A percentile compares a stretch with the other conserved stretches of the same genome.
These are phyloP conservation scores for Agaricus blazei DNA, from an alignment of 768 basidiomycete genomes.

Conservation along the genomic window DNA sequence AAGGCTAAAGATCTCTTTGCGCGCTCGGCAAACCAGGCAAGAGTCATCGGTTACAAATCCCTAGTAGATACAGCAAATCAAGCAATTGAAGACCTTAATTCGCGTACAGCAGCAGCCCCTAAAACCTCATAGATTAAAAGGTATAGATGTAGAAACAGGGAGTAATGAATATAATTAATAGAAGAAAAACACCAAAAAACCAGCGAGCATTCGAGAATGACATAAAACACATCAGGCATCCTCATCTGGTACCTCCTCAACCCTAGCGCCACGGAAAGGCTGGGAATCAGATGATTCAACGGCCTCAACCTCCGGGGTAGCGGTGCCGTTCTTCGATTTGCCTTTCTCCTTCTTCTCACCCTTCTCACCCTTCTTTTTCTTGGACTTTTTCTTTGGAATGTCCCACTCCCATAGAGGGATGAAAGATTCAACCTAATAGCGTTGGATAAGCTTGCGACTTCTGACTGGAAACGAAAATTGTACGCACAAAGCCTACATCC, in stretches of 20 bases:
- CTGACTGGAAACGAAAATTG: background rate
- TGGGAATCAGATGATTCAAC: slow-evolving; percentile 38
- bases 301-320: slow-evolving; percentile 39
- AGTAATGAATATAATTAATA: slow-evolving; percentile 5
- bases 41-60: slow-evolving; percentile 27
- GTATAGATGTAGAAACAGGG: slow-evolving; percentile 4
- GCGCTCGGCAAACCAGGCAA: slow-evolving; percentile 29
- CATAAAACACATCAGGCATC: slow-evolving; percentile 19
- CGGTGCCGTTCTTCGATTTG: slow-evolving; percentile 34
- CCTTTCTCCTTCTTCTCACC: slow-evolving; percentile 46
- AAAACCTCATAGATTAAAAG: slow-evolving; percentile 7
- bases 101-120: slow-evolving; percentile 6
- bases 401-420: slow-evolving; percentile 98
- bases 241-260: slow-evolving; percentile 46
- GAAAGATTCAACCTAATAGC: slow-evolving; percentile 88
- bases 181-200: slow-evolving; percentile 11
- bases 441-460: background rate
- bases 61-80: slow-evolving; percentile 7
- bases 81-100: slow-evolving; percentile 9
- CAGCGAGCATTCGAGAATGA: background rate
- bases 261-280: slow-evolving; percentile 35
- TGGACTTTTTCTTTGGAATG: slow-evolving; percentile 67
- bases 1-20: slow-evolving; percentile 25
- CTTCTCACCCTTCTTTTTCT: slow-evolving; percentile 60
- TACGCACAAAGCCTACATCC: slow-evolving; percentile 94